Evolutionary conservation across 495 filamentous ascomycete species (phyloP), one percentile per base, ranked within the genome.

Genomic region (Aspergillus leporis): DNA sequence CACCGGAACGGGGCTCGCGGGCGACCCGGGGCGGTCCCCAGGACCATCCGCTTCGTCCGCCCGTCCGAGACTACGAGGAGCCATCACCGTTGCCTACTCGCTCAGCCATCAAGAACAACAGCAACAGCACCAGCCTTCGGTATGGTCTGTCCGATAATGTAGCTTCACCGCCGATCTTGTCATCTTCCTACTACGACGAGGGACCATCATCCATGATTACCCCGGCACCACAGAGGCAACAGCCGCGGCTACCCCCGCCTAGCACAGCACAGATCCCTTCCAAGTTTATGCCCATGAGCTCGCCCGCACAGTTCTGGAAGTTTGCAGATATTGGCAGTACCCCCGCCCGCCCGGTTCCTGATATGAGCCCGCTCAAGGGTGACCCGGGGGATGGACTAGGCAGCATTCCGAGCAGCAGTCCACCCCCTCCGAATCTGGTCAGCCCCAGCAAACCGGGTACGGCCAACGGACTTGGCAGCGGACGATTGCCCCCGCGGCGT

Each of bases 281-380:
- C 64, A 91, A 93, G 69, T 94, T 93, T 74, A 92, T 97, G 85
- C 90, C 92, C 18, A 92, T 93, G 68, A 93, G 89, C 68, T 95
- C 90, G 21, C 94, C 94, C 0, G 94, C 95, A n/a, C 92, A 93
- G 19, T 98, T 97, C 75, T 98, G 93, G 93, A 95, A 91, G 66
- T 94, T 89, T 67, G 85, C 74, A 32, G 70, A 76, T 60, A 74
- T 77, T 82, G 85, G 87, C 12, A 92, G 85, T 72, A 97, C 92
- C 1, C 92, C 93, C 38, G 85, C 89, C 3, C 83, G 84, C 58
- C 80, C 84, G 1, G 76, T 79, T 31, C 73, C 79, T 10, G 85
- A 89, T 43, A 76, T 83, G 71, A 89, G 82, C 63, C 85, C 87
- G 6, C 51, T 83, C n/a, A 84, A 82, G 67, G 73, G 77, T 9